Conservation (phyloP, 345 rosid genomes). For the Cardamine occulta region DNA sequence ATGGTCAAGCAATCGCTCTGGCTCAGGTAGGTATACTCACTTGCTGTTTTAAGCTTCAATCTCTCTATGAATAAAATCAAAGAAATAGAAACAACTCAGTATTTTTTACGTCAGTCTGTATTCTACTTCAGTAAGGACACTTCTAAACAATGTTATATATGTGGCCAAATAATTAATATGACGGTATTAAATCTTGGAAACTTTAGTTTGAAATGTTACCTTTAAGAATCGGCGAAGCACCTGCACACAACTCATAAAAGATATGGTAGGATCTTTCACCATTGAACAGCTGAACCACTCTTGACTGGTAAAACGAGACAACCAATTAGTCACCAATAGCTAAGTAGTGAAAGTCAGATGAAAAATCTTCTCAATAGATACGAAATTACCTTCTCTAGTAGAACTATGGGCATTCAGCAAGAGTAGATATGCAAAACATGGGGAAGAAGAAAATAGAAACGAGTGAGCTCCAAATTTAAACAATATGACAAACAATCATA, state of each 20-base stretch:
- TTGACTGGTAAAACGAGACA: conserved; percentile 67
- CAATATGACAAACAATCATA: conserved; percentile 22
- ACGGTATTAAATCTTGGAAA: neutral
- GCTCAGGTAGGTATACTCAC: conserved; percentile 80
- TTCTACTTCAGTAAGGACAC: conserved; percentile 18
- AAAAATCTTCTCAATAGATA: conserved; percentile 30
- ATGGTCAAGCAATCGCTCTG: conserved; percentile 84
- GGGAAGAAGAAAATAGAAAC: conserved; percentile 29
- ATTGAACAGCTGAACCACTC: conserved; percentile 84
- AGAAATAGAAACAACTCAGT: neutral
- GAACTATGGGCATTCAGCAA: conserved; percentile 53
- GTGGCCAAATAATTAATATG: neutral
- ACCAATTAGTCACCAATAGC: conserved; percentile 45
- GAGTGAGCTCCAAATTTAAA: conserved; percentile 26
- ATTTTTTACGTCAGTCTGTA: neutral
- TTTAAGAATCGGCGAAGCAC: conserved; percentile 82
- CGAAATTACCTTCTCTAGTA: conserved; percentile 86
- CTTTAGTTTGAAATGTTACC: conserved; percentile 52
- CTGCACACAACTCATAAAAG: conserved; percentile 93
- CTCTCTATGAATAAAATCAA: conserved; percentile 58
- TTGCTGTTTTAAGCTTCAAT: conserved; percentile 75
- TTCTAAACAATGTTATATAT: neutral
- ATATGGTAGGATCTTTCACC: conserved; percentile 95
- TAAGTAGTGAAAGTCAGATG: conserved; percentile 25
- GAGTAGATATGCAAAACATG: conserved; percentile 32